Evolutionary conservation across 2,329 filamentous ascomycete species (phyloP).

Genomic region (Canariomyces notabilis): DNA sequence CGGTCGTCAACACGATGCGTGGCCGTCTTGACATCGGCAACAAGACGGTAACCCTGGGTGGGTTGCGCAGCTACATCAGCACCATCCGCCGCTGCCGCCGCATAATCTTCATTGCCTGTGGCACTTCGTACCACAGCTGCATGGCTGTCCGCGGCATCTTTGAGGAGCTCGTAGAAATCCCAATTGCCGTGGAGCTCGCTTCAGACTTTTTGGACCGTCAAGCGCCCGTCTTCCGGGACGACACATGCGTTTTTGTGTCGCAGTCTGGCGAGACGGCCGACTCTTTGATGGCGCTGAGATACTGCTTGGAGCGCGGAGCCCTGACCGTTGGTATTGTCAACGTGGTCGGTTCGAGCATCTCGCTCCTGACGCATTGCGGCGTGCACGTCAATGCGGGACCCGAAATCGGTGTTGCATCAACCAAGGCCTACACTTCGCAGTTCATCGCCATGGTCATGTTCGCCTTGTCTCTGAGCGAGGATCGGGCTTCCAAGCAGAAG

Average conservation of each 20-base stretch:
- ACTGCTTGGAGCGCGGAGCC: constrained; percentile 96
- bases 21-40: constrained; percentile 90
- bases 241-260: constrained; percentile 97
- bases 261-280: constrained; percentile 98
- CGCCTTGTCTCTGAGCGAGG: constrained; percentile 89
- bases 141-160: constrained; percentile 99
- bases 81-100: constrained; percentile 95
- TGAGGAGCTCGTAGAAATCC: constrained; percentile 96
- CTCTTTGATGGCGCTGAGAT: constrained; percentile 92
- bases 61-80: constrained; percentile 89
- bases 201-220: constrained; percentile 97
- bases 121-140: constrained; percentile 97
- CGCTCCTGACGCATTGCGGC: constrained; percentile 97
- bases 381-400: constrained; percentile 99
- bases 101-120: constrained; percentile 98
- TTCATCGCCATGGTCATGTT: constrained; percentile 99
- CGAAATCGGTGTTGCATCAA: constrained; percentile 97
- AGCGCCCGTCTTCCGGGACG: constrained; percentile 97
- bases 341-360: constrained; percentile 97
- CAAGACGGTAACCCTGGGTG: constrained; percentile 93
- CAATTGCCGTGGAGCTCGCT: constrained; percentile 92
- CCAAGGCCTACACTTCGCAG: constrained; percentile 98
- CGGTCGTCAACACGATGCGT: constrained; percentile 99
- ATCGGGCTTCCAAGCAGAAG: constrained; percentile 89
- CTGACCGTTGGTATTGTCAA: constrained; percentile 98